Percentiles rank a stretch among this genome's conserved stretches.
These are phyloP conservation scores for Candida xiaguanensis DNA, from an alignment of 805 yeast genomes.

Conservation along the genomic window DNA sequence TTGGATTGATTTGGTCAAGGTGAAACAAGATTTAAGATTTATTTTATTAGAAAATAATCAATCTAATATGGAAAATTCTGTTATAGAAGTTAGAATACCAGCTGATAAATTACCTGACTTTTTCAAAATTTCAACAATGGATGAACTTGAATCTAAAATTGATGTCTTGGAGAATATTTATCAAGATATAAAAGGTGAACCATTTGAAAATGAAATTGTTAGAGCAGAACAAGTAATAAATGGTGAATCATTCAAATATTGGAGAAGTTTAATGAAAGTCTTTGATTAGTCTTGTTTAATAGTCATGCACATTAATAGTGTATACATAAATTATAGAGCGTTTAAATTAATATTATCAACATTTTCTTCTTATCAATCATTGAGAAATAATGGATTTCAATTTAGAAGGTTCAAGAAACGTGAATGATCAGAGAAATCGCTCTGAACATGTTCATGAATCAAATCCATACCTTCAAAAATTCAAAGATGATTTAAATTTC, in stretches of 20 bases:
- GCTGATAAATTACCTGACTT: background rate
- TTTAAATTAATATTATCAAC: no score
- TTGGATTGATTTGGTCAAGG: background rate
- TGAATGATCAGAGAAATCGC: no score
- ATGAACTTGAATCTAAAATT: background rate
- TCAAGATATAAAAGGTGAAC: background rate
- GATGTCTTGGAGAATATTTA: background rate
- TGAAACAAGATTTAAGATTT: background rate
- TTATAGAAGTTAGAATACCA: background rate
- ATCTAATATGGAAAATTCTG: background rate
- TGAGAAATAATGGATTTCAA: no score
- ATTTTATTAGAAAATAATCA: background rate
- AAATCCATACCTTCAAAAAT: no score
- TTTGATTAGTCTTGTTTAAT: background rate
- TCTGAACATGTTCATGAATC: no score
- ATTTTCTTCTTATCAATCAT: no score
- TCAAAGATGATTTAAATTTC: no score
- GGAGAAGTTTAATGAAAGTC: conserved; percentile 1
- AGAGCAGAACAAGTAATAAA: background rate
- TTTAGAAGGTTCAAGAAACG: no score
- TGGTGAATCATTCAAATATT: background rate
- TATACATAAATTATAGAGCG: no score
- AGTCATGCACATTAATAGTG: no score
- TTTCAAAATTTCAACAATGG: background rate
- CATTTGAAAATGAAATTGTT: background rate